Base-by-base conservation (phyloP, 1,284 basidiomycete genomes). In the Pseudozyma hubeiensis region DNA sequence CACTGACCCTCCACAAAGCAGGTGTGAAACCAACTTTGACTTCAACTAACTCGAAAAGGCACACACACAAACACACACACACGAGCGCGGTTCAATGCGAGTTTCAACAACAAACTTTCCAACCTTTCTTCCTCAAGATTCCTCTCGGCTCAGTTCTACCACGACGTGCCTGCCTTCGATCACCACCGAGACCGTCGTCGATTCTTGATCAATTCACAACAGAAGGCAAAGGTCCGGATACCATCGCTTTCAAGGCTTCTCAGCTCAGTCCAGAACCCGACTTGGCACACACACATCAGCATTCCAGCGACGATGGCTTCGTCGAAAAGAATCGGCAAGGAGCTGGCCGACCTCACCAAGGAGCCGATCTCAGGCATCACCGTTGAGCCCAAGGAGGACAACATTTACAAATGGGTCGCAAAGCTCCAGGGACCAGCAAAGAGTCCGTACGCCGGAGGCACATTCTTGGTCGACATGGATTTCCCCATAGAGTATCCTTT, bases 401-500 rank as follows among this genome's bases (percentile, higher is more conserved):
- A 80, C 59, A 77, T 80, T 49, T 80, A 78, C 68, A 77, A 77
- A 33, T 80, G 78, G 78, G 66, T 64, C n/a, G 78, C 78, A 16
- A 72, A 62, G 60, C 54, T 80, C 14, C 43, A 56, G 17, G 78
- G 78, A 14, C 74, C 75, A 5, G 49, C 67, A 44, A 64, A 67
- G 31, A 75, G 71, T 11, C 80, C 82, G 0, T 84, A 84, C 56
- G 67, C 74, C 5, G 81, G 80, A n/a, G 82, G 82, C 47, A 64
- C 59, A 11, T 84, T 84, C 46, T 53, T 83, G 58, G 60, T 84
- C 37, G 75, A 79, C 52, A 53, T 84, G 17, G 83, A 83, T 35
- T 84, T 84, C 53, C 81, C 84, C 44, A 68, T 79, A 53, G 84
- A 84, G 58, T 84, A 84, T 60, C 84, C 84, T 6, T 84, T 84